phyloP scores from a whole-genome alignment of 2,329 filamentous ascomycete species.

The Claviceps purpurea region DNA sequence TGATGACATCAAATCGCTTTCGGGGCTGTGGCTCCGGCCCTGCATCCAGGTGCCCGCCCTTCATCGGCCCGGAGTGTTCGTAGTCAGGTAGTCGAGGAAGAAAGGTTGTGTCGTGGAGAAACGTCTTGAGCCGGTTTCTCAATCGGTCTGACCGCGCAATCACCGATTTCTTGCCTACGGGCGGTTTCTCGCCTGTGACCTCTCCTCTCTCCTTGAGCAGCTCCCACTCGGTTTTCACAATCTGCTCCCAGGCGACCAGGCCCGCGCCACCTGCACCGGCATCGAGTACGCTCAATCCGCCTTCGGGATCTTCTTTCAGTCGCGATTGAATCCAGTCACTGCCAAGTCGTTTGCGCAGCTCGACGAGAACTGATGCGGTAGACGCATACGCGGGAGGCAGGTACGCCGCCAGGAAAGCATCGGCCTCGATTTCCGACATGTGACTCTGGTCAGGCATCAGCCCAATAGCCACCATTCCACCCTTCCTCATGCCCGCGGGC shows the following conservation, averaged over 20 bases:
- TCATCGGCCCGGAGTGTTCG: constrained; percentile 48
- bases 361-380: constrained; percentile 52
- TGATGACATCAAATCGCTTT: constrained; percentile 80
- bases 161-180: constrained; percentile 61
- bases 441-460: constrained; percentile 49
- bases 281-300: constrained; percentile 54
- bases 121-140: constrained; percentile 57
- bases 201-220: constrained; percentile 43
- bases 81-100: constrained; percentile 86
- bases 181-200: constrained; percentile 29
- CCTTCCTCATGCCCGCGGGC: constrained; percentile 40
- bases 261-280: constrained; percentile 62
- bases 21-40: constrained; percentile 40
- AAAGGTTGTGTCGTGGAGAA: constrained; percentile 84
- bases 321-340: constrained; percentile 55
- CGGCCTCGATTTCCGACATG: constrained; percentile 64
- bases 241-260: constrained; percentile 61
- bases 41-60: constrained; percentile 45
- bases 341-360: constrained; percentile 61
- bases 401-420: constrained; percentile 56
- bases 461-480: constrained; percentile 50
- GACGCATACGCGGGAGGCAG: constrained; percentile 61
- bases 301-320: constrained; percentile 41
- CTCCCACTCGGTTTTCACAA: constrained; percentile 72
- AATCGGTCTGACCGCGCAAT: constrained; percentile 64